Evolutionary conservation across 768 basidiomycete species (phyloP), one percentile per base, ranked within the genome.

Genomic region (Neoboletus subvelutipes): DNA sequence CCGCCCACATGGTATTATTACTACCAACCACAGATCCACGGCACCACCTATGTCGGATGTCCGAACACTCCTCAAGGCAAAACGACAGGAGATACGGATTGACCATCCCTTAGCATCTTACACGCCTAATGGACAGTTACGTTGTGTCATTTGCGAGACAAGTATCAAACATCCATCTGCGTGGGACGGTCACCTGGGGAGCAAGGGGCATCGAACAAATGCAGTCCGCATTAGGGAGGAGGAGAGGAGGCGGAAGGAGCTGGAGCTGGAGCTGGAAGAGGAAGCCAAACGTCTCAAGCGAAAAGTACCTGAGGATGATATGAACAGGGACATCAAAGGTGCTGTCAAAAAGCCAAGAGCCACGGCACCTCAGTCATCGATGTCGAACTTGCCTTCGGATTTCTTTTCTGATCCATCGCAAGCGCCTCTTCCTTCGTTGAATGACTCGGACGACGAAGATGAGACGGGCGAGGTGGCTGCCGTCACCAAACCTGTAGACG

Each of bases 111-210:
- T 85, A 42, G 91, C 91, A 7, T 72, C 85, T 4, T 93, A 94
- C 67, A 83, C 73, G 26, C 63, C 81, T 5, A 73, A 74, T 28
- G 88, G 90, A 45, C 86, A 88, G 65, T 77, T 94, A 29, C 82
- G 84, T 55, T 94, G 91, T 63, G 65, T 76, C 5, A 80, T 84
- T 26, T 94, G 91, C 65, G 78, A 78, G 2, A 79, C 76, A 12
- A 55, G 72, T 20, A 78, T 94, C 55, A 93, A 92, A 64, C 84
- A 91, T 64, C 80, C 88, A 4, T 83, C 87, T 26, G 87, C 88
- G n/a, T 94, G 91, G 91, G 85, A 91, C 57, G 90, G 91, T 22
- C 91, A 94, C 72, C 69, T 94, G 20, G 90, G 87, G 13, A 90
- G 87, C 74, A 93, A 93, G 73, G 72, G 72, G 2, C 91, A 94